phyloP scores from a whole-genome alignment of 345 rosid species.

The Turritis glabra region DNA sequence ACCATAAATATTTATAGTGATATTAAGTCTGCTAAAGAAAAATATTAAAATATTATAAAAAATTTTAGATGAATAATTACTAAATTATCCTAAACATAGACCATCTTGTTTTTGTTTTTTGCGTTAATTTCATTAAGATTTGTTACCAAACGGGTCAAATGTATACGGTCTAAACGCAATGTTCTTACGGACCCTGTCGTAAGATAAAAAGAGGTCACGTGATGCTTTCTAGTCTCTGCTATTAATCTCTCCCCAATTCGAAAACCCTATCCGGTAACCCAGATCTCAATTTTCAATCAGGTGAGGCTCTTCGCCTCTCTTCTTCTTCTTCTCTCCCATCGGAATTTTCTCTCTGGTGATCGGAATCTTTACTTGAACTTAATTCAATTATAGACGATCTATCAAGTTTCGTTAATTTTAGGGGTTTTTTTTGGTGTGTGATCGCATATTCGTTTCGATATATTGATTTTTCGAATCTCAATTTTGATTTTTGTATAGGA shows the following conservation, averaged over 20 bases:
- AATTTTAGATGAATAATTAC: too few species aligned
- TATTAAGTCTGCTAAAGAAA: too few species aligned
- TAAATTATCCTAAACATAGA: too few species aligned
- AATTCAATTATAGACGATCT: not conserved
- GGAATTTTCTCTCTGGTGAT: not conserved
- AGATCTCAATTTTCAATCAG: conserved; percentile 28
- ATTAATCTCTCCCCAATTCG: conserved; percentile 14
- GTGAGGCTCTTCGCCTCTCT: conserved; percentile 23
- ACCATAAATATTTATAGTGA: too few species aligned
- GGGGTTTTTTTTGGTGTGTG: not conserved
- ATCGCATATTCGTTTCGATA: not conserved
- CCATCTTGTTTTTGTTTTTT: too few species aligned
- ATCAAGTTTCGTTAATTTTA: conserved; percentile 3
- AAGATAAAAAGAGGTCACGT: conserved; percentile 12
- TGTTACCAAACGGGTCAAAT: not conserved
- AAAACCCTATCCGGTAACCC: conserved; percentile 35
- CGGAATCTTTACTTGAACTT: conserved; percentile 4
- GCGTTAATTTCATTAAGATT: not conserved
- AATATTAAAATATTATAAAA: too few species aligned
- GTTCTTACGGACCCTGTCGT: not conserved
- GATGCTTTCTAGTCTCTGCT: not conserved
- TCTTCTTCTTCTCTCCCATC: not conserved
- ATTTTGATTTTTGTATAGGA: conserved; percentile 15
- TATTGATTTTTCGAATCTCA: not conserved
- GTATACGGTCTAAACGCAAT: not conserved